Evolutionary conservation across 139 green algal species (phyloP).

Genomic region (Chlamydomonas sphaeroides): DNA sequence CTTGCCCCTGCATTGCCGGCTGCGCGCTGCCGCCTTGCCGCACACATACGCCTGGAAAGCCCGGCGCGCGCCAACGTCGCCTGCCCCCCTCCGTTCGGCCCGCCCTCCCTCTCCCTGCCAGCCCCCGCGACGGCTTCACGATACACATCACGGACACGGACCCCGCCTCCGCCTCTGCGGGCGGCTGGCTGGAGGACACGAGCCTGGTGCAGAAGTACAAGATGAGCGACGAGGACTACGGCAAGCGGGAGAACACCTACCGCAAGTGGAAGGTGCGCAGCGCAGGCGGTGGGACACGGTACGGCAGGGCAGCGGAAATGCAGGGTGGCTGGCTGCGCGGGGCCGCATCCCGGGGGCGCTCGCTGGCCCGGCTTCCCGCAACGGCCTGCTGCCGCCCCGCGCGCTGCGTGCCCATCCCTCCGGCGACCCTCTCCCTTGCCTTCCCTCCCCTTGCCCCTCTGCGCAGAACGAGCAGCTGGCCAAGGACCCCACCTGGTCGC

Average conservation of each 20-base stretch:
- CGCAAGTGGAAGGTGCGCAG: constrained; percentile 56
- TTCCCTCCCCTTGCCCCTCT: not conserved
- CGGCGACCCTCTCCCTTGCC: not conserved
- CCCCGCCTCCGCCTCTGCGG: constrained; percentile 80
- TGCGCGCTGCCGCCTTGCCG: no score
- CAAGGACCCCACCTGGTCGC: constrained; percentile 90
- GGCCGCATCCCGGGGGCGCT: no score
- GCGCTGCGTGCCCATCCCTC: no score
- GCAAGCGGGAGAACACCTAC: constrained; percentile 91
- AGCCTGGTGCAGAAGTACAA: constrained; percentile 97
- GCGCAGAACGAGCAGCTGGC: constrained; percentile 75
- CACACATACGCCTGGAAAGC: no score
- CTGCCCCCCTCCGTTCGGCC: not conserved
- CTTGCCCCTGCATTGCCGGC: no score
- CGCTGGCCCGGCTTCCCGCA: no score
- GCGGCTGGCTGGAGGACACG: constrained; percentile 97
- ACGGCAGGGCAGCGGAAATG: not conserved
- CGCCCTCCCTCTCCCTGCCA: no score
- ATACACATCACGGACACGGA: constrained; percentile 90
- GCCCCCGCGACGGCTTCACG: no score
- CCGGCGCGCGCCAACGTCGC: no score
- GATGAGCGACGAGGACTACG: constrained; percentile 96
- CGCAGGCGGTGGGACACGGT: not conserved
- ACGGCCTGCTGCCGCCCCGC: no score
- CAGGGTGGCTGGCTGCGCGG: not conserved